These are phyloP conservation scores for Rhododendron griersonianum DNA, from an alignment of 148 eudicot species.

Conservation along the genomic window DNA sequence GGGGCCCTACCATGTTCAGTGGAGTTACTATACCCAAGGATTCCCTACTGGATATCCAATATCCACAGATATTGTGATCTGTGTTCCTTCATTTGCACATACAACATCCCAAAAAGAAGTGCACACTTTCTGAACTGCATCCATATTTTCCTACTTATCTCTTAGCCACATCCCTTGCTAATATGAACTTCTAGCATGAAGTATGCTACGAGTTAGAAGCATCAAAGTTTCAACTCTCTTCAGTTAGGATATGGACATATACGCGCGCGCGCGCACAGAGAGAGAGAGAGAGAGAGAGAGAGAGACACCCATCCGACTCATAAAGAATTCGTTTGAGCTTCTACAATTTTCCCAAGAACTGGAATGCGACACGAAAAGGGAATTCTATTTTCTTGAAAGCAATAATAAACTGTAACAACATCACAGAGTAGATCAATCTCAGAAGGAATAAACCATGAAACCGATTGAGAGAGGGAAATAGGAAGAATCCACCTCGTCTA, in stretches of 20 bases:
- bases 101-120: not conserved
- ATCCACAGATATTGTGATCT: too few species aligned
- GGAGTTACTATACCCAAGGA: not conserved
- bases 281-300: not conserved
- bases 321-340: not conserved
- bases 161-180: not conserved
- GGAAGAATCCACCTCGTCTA: not conserved
- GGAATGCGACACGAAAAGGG: not conserved
- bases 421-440: not conserved
- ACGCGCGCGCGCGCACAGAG: not conserved
- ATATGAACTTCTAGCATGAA: not conserved
- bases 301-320: not conserved
- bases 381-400: constrained; percentile 2
- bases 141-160: not conserved
- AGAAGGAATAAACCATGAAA: not conserved
- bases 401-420: not conserved
- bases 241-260: not conserved
- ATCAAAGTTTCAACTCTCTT: not conserved
- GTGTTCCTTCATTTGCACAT: not conserved
- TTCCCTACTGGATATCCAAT: too few species aligned
- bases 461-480: not conserved
- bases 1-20: not conserved
- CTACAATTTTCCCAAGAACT: not conserved
- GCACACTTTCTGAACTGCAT: not conserved
- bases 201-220: not conserved